These are phyloP conservation scores for Bothriochloa decipiens DNA, from an alignment of 176 grass and related monocot species.

Conservation along the genomic window DNA sequence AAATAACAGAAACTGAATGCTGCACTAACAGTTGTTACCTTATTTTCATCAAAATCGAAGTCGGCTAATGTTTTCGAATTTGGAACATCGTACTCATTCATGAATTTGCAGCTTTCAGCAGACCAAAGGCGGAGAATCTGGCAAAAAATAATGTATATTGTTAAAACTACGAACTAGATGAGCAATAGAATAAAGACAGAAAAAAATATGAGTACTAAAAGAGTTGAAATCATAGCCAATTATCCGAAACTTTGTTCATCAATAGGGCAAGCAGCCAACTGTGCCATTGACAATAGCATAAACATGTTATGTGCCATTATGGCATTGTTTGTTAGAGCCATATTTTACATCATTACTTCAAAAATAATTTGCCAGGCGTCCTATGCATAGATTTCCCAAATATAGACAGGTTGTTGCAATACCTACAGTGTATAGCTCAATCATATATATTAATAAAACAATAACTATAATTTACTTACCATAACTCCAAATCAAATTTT, in stretches of 20 bases:
- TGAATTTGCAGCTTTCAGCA: slow-evolving; percentile 78
- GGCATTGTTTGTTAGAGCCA: background rate
- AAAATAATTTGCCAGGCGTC: too few relatives aligned
- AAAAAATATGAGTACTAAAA: background rate
- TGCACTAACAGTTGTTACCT: slow-evolving; percentile 51
- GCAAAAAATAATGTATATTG: slow-evolving; percentile 21
- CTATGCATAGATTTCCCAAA: background rate
- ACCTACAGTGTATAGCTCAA: background rate
- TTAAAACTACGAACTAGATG: background rate
- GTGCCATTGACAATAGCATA: background rate
- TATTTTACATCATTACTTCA: background rate
- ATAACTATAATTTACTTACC: background rate
- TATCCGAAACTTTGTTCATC: background rate
- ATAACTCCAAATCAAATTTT: background rate
- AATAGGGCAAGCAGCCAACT: background rate
- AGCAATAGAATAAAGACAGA: background rate
- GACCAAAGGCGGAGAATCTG: slow-evolving; percentile 87
- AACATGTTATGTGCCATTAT: slow-evolving; percentile 12
- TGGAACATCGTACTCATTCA: slow-evolving; percentile 77
- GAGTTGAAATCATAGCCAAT: background rate
- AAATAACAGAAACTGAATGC: background rate
- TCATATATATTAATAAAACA: background rate
- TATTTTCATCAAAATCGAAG: slow-evolving; percentile 98
- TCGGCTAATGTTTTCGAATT: slow-evolving; percentile 61
- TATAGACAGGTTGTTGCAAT: background rate